A percentile compares a stretch with the other conserved stretches of the same genome.
These are phyloP conservation scores for Verbascum thapsus DNA, from an alignment of 257 asterid species.

Conservation along the genomic window DNA sequence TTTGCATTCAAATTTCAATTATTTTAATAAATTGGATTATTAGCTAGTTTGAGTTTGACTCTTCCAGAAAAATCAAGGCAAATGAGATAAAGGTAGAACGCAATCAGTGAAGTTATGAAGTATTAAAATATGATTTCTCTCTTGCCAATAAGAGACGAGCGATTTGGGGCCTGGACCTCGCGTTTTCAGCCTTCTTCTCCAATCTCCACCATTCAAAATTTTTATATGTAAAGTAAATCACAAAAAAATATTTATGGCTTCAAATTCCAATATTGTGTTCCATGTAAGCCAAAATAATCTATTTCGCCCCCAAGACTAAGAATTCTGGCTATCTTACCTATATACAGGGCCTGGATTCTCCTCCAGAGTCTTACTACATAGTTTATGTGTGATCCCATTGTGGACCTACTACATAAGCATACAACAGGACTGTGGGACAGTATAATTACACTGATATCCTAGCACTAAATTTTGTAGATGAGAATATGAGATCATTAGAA, in stretches of 20 bases:
- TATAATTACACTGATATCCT: neutral
- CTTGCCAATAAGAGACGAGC: too few species aligned
- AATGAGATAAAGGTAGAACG: neutral
- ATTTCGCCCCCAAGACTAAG: too few species aligned
- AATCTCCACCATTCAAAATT: too few species aligned
- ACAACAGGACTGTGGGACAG: neutral
- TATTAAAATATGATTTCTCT: neutral
- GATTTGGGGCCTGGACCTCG: too few species aligned
- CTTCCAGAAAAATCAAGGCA: too few species aligned
- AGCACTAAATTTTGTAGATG: constrained; percentile 1
- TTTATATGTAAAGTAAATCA: too few species aligned
- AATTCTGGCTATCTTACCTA: too few species aligned
- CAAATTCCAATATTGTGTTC: too few species aligned
- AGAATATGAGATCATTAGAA: constrained; percentile 13
- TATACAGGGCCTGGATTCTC: too few species aligned
- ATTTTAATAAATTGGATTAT: neutral
- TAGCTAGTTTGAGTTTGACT: neutral
- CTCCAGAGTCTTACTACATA: neutral
- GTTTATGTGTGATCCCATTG: neutral
- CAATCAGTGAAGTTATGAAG: neutral
- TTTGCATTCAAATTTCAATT: neutral
- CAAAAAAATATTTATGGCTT: too few species aligned
- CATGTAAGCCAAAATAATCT: too few species aligned
- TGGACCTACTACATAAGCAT: neutral
- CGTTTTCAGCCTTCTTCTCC: too few species aligned